A percentile compares a stretch with the other conserved stretches of the same genome.
Conservation (phyloP, 1,284 basidiomycete species). For the Vanrija sp. region DNA sequence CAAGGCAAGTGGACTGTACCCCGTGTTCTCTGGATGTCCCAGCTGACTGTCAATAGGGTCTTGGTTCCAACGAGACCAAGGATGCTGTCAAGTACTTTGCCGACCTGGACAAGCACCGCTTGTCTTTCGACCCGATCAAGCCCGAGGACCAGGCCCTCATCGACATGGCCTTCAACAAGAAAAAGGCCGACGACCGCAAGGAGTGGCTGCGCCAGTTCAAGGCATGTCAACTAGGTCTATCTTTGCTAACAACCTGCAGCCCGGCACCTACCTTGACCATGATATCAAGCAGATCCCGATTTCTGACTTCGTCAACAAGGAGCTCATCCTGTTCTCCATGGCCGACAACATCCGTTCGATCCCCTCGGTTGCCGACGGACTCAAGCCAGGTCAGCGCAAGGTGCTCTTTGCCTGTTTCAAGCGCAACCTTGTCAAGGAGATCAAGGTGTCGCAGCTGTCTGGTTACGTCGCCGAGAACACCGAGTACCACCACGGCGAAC, state of each 20-base stretch:
- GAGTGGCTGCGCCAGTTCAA: conserved; percentile 96
- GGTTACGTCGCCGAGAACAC: conserved; percentile 94
- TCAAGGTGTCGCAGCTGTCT: conserved; percentile 94
- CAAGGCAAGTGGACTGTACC: conserved; percentile 63
- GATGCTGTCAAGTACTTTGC: conserved; percentile 94
- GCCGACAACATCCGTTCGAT: conserved; percentile 97
- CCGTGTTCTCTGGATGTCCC: not conserved
- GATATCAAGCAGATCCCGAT: conserved; percentile 79
- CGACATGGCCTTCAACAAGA: conserved; percentile 99
- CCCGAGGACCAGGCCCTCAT: conserved; percentile 84
- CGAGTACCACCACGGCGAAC: conserved; percentile 96
- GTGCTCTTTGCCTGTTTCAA: conserved; percentile 95
- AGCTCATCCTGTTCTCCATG: conserved; percentile 98
- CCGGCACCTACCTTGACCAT: conserved; percentile 93
- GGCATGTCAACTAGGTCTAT: conserved; percentile 51
- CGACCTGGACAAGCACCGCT: conserved; percentile 88
- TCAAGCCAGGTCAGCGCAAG: conserved; percentile 99
- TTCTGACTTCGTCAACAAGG: conserved; percentile 96
- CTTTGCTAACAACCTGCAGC: conserved; percentile 52
- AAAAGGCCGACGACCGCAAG: conserved; percentile 97
- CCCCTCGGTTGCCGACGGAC: conserved; percentile 85
- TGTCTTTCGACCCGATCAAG: conserved; percentile 79
- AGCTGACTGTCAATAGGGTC: conserved; percentile 60
- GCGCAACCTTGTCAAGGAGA: conserved; percentile 83
- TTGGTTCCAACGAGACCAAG: conserved; percentile 84